Evolutionary conservation across 148 eudicot species (phyloP), one percentile per base, ranked within the genome.

Genomic region (Salicornia ramosissima): DNA sequence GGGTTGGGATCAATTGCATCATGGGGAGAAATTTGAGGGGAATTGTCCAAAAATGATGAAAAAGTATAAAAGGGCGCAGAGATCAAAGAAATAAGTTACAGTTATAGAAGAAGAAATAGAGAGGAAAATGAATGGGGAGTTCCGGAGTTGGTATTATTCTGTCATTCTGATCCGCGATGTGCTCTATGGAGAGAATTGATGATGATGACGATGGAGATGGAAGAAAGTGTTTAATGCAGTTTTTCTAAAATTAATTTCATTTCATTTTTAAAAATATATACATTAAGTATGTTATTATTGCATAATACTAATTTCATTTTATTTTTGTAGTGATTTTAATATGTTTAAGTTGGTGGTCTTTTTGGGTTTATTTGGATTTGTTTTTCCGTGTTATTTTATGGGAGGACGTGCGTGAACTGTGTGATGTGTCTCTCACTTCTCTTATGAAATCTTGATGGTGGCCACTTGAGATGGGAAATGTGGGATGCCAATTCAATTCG

Each of bases 141-240:
- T 46, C n/a, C n/a, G n/a, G n/a, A n/a, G 16, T 1, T 46, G 16
- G 6, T 29, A 49, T n/a, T 66, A 51, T 67, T 73, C 45, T 74
- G 70, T 33, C 60, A 26, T 63, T 75, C 49, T 75, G 85, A 82
- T 82, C 85, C 85, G 85, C 63, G 82, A 72, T 82, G 80, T 81
- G 79, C 85, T 78, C 81, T 75, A 5, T 66, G 33, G 55, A 43
- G 60, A 45, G 16, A 21, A 59, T 33, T 24, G 45, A 42, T 47
- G 56, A 13, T 69, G 73, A 30, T 18, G 63, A 30, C 10, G 16
- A 53, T 22, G 29, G 34, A 51, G 67, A 50, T 58, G 50, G 21
- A 26, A 26, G 31, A 9, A 29, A 11, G 15, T 55, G 42, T 36
- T 64, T 29, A 33, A 52, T 55, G 52, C 10, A 16, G 49, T 43